A percentile compares a stretch with the other conserved stretches of the same genome.
Conservation (phyloP, 331 rosid genomes). For the Malus hybrid region DNA sequence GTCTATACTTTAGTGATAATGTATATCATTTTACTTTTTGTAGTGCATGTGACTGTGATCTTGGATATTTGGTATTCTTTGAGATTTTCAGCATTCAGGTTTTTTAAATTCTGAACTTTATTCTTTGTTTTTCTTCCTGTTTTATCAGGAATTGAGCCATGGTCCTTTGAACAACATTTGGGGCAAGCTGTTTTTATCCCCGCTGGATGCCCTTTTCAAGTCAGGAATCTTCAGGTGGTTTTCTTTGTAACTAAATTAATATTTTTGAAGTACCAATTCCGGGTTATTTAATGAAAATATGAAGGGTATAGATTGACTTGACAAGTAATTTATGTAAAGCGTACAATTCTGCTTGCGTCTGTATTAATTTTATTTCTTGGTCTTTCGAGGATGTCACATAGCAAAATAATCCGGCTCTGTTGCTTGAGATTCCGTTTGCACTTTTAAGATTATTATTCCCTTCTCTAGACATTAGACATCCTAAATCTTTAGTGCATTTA, state of each 20-base stretch:
- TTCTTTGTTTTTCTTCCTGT: slow-evolving; percentile 13
- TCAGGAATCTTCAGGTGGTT: slow-evolving; percentile 69
- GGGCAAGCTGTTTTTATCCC: slow-evolving; percentile 94
- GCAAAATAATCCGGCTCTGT: neutral
- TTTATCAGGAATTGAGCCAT: slow-evolving; percentile 76
- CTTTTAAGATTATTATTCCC: neutral
- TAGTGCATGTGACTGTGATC: neutral
- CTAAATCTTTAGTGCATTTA: neutral
- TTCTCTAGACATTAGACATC: neutral
- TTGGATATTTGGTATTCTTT: neutral
- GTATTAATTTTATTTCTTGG: neutral
- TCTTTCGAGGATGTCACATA: neutral
- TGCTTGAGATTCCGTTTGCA: neutral
- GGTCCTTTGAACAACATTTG: slow-evolving; percentile 89
- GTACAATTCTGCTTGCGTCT: neutral
- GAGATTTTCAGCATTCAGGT: neutral
- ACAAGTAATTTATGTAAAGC: neutral
- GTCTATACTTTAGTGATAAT: neutral
- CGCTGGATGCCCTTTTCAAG: slow-evolving; percentile 97
- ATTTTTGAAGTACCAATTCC: neutral
- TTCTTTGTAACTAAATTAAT: neutral
- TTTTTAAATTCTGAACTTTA: slow-evolving; percentile 1
- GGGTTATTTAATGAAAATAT: neutral
- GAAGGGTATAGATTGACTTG: neutral
- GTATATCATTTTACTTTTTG: neutral